These are phyloP conservation scores for Lindgomyces ingoldianus DNA, from an alignment of 495 filamentous ascomycete species.

Conservation along the genomic window DNA sequence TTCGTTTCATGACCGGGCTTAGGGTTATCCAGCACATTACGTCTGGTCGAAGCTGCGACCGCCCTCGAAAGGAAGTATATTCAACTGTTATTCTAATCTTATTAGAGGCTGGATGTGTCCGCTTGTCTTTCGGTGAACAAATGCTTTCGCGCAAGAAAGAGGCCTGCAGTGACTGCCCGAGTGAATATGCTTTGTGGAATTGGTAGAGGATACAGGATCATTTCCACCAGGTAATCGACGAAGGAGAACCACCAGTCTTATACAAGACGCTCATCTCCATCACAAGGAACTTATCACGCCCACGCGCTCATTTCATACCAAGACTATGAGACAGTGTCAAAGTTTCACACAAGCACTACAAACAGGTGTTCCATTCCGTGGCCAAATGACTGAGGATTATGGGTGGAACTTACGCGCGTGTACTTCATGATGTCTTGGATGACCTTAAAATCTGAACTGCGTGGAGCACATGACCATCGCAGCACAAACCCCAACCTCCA, in stretches of 20 bases:
- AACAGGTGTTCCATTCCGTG: neutral
- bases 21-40: constrained; percentile 34
- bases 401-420: neutral
- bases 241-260: no score
- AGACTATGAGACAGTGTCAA: neutral
- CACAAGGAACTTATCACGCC: neutral
- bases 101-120: no score
- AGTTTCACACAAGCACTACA: no score
- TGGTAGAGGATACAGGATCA: no score
- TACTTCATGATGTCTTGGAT: constrained; percentile 1
- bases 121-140: no score
- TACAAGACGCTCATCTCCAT: neutral
- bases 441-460: neutral
- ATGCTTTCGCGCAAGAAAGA: neutral
- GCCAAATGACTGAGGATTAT: neutral
- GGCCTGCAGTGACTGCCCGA: neutral
- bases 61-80: no score
- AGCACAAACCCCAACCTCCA: neutral
- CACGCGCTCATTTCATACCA: neutral
- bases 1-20: constrained; percentile 3
- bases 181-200: no score
- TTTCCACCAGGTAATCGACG: no score
- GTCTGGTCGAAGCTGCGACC: neutral
- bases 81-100: no score
- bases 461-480: neutral